Evolutionary conservation across 2,329 filamentous ascomycete species (phyloP).

Genomic region (Claviceps spartinae): DNA sequence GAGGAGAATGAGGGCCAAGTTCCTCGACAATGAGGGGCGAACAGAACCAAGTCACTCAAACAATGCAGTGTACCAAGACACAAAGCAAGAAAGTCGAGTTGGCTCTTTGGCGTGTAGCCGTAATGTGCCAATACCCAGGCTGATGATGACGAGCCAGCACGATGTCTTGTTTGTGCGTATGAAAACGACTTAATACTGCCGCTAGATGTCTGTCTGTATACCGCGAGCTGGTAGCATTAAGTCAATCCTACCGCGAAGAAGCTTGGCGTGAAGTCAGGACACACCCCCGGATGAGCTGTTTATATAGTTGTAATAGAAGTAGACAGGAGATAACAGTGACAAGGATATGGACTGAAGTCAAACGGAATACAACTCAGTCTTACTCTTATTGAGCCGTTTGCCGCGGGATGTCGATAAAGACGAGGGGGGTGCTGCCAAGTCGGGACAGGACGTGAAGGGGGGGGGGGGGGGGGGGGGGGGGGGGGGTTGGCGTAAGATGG

Average conservation of each 20-base stretch:
- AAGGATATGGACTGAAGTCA: not conserved
- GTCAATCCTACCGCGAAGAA: not conserved
- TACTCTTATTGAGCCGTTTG: not conserved
- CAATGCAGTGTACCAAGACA: slow-evolving; percentile 10
- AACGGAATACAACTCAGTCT: not conserved
- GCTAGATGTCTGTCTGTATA: not conserved
- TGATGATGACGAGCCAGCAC: not conserved
- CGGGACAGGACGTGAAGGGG: not conserved
- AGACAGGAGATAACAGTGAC: not conserved
- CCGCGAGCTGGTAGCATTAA: not conserved
- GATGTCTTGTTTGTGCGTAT: not conserved
- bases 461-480: not conserved
- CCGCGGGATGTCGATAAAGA: too few species aligned
- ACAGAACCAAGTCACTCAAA: slow-evolving; percentile 6
- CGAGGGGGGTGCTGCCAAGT: not conserved
- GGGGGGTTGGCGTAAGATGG: not conserved
- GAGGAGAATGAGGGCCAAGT: not conserved
- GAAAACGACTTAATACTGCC: not conserved
- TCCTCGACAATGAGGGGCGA: not conserved
- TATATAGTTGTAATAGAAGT: not conserved
- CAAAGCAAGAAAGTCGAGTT: slow-evolving; percentile 2
- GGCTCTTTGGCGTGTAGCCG: slow-evolving; percentile 3
- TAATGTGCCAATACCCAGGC: not conserved
- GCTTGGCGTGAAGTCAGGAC: not conserved
- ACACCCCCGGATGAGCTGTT: not conserved